A percentile compares a stretch with the other conserved stretches of the same genome.
Evolutionary conservation across 1,139 yeast species (phyloP).

Genomic region (Taphrina populina): DNA sequence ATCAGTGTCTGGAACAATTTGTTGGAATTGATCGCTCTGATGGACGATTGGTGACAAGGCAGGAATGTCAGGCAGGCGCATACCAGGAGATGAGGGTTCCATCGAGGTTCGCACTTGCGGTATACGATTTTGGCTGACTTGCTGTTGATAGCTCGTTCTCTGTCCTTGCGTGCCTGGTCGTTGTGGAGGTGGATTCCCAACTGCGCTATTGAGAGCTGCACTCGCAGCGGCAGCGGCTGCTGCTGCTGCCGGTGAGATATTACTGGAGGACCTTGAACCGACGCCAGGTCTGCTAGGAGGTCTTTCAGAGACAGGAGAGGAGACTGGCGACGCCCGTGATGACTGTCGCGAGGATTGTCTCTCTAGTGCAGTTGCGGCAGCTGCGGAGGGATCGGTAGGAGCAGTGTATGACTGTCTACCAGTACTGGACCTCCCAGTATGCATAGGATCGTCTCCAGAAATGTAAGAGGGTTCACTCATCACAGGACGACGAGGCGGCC

Average conservation of each 20-base stretch:
- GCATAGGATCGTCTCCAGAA: not conserved
- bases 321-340: slow-evolving; percentile 15
- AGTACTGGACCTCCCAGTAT: slow-evolving; percentile 4
- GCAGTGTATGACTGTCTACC: slow-evolving; percentile 6
- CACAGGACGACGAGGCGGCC: slow-evolving; percentile 23
- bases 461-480: slow-evolving; percentile 28
- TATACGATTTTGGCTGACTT: slow-evolving; percentile 8
- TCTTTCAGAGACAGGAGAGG: slow-evolving; percentile 17
- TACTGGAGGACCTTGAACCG: slow-evolving; percentile 30
- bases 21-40: slow-evolving; percentile 14
- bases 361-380: slow-evolving; percentile 26
- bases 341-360: slow-evolving; percentile 15
- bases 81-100: slow-evolving; percentile 8
- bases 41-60: slow-evolving; percentile 21
- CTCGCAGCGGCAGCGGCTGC: slow-evolving; percentile 42
- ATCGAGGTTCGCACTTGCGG: slow-evolving; percentile 5
- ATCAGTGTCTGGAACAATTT: slow-evolving; percentile 39
- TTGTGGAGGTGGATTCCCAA: not conserved
- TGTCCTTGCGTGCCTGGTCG: slow-evolving; percentile 13
- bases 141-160: slow-evolving; percentile 23
- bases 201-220: slow-evolving; percentile 36
- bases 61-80: slow-evolving; percentile 25
- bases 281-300: slow-evolving; percentile 23
- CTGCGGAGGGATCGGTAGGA: slow-evolving; percentile 22
- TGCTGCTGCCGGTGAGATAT: slow-evolving; percentile 34